phyloP scores from a whole-genome alignment of 352 stramenopile genomes.

The Poterioochromonas sp. region DNA sequence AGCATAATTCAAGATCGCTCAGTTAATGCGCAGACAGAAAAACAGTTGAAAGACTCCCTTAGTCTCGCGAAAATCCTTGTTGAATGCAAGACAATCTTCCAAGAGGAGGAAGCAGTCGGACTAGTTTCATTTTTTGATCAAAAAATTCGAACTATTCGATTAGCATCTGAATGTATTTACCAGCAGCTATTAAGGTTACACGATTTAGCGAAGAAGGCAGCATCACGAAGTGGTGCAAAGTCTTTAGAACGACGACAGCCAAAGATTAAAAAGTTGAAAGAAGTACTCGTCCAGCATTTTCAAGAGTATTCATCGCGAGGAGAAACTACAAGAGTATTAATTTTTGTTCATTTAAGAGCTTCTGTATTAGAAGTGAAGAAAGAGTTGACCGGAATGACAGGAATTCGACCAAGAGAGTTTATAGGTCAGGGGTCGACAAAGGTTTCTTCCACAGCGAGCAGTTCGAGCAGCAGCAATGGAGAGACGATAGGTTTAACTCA shows the following conservation, averaged over 20 bases:
- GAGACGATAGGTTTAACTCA: constrained; percentile 74
- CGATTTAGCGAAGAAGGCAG: too few relatives aligned
- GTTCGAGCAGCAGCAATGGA: neutral
- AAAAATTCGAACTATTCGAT: neutral
- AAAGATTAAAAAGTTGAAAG: constrained; percentile 63
- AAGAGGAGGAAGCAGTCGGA: too few relatives aligned
- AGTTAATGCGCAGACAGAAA: too few relatives aligned
- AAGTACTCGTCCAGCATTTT: constrained; percentile 45
- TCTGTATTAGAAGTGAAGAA: constrained; percentile 85
- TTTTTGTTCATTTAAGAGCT: constrained; percentile 92
- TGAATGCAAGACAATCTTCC: too few relatives aligned
- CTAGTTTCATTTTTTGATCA: too few relatives aligned
- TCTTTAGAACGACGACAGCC: too few relatives aligned
- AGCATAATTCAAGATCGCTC: too few relatives aligned
- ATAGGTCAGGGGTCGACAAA: neutral
- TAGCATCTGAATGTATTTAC: neutral
- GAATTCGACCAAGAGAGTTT: neutral
- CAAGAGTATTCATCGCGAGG: constrained; percentile 52
- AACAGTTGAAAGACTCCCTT: too few relatives aligned
- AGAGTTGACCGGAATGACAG: constrained; percentile 36
- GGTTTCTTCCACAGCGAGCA: too few relatives aligned
- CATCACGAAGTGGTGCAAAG: too few relatives aligned
- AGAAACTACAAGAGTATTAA: constrained; percentile 83
- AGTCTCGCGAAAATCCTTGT: too few relatives aligned
- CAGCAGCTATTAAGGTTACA: neutral